Conservation (phyloP, 257 asterid genomes). For the Handroanthus guayacan region DNA sequence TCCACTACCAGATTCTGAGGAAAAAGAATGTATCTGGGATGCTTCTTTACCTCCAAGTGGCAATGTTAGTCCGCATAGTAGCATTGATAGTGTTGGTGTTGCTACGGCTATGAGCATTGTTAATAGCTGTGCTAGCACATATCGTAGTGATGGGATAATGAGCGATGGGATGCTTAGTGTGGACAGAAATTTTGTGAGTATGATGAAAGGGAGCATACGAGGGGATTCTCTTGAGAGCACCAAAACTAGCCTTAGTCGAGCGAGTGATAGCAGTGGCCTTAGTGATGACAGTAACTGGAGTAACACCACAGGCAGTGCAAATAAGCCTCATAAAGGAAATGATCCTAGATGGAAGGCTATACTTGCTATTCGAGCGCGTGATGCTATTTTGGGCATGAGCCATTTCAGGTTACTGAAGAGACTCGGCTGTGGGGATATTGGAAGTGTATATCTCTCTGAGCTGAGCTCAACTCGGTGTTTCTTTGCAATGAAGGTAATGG, state of each 20-base stretch:
- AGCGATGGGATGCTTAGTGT: constrained; percentile 50
- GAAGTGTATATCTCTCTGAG: constrained; percentile 70
- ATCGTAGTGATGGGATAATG: constrained; percentile 45
- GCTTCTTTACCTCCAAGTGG: constrained; percentile 61
- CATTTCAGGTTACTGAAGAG: constrained; percentile 57
- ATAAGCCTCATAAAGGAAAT: constrained; percentile 67
- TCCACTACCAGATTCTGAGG: constrained; percentile 44
- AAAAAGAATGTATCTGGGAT: constrained; percentile 62
- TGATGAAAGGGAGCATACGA: constrained; percentile 43
- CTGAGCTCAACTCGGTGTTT: constrained; percentile 52
- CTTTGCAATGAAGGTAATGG: constrained; percentile 71
- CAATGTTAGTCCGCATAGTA: constrained; percentile 58
- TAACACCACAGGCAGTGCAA: constrained; percentile 53
- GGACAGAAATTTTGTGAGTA: constrained; percentile 47
- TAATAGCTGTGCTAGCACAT: constrained; percentile 49
- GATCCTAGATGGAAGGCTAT: constrained; percentile 73
- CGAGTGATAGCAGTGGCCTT: constrained; percentile 63
- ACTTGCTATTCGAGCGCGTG: constrained; percentile 54
- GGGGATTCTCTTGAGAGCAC: constrained; percentile 64
- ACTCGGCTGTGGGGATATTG: constrained; percentile 69
- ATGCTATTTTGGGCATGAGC: constrained; percentile 66
- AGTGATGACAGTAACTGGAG: constrained; percentile 75
- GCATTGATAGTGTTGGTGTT: constrained; percentile 51
- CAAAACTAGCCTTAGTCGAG: constrained; percentile 56
- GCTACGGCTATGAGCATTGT: constrained; percentile 53